Evolutionary conservation across 805 yeast species (phyloP), one percentile per base, ranked within the genome.

Genomic region (Suhomyces vadensis): DNA sequence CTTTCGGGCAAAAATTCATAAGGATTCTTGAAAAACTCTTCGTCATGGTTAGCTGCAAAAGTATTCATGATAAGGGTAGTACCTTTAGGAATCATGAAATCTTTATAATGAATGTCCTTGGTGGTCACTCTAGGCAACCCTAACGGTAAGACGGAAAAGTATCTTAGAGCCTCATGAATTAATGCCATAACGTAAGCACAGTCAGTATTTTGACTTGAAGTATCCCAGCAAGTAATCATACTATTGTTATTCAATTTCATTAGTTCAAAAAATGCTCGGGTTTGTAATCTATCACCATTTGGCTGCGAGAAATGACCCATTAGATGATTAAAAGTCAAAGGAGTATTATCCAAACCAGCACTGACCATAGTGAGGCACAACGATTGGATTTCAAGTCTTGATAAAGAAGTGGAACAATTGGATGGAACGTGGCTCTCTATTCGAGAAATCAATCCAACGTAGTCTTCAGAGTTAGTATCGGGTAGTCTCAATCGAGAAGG

Each of bases 341-440:
- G 83, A 0, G 83, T 77, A 49, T 86, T 85, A 56, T 85, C 92
- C 19, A 85, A 64, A 0, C 94, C 94, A 6, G 91, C 94, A 52
- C 89, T 82, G 0, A 85, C 83, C 84, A 85, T 79, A 0, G 91
- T 82, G 31, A 85, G 65, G 55, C 91, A 85, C 5, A 83, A 72
- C 36, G 87, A 78, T 36, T 69, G 68, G 39, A 81, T 56, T 53
- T 83, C 87, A 6, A 29, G 33, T 11, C 16, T 29, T 4, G 19
- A 5, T n/a, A n/a, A n/a, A n/a, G n/a, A n/a, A n/a, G n/a, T n/a
- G n/a, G n/a, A n/a, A n/a, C 33, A 29, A 29, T 7, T 29, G 20
- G 4, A 3, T 29, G 20, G n/a, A n/a, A 8, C 16, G 33, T 2
- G n/a, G 20, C 9, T 29, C 16, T 29, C 33, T 1, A 29, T n/a